Base-by-base conservation (phyloP, 805 yeast species). In the Metschnikowia sp. region DNA sequence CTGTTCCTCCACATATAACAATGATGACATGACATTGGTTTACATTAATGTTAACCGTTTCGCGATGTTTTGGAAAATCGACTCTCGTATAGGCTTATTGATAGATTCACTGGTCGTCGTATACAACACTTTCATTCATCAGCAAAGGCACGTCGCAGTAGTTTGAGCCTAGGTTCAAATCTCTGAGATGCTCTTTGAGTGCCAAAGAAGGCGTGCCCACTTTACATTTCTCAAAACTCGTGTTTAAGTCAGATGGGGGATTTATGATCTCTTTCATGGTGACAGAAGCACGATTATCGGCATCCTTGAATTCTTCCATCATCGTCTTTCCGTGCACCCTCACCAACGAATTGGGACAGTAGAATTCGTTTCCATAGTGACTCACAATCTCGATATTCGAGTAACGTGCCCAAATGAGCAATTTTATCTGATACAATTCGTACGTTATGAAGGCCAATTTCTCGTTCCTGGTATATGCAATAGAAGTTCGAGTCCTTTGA, bases 311-410 rank as follows among this genome's bases (percentile, higher is more conserved):
- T 59, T 91, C 96, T 55, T 91, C 97, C 79, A 91, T 86, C 96
- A 92, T 91, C 0, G 96, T 91, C 54, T 87, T 87, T 2, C 98
- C 98, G 64, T 89, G 92, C 3, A 88, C 96, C 53, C 91, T 74
- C 1, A 90, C 73, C 11, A 88, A 65, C 0, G 96, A 86, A 4
- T 92, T 70, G 0, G 98, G 98, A 59, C 97, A 92, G 63, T 90
- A 92, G 61, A 81, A 90, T 61, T 91, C 97, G 56, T 81, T 76
- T 1, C 95, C 97, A 70, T 85, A 89, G 61, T 88, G 88, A 13
- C 83, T 76, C 28, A 86, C 58, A 22, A 90, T 71, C 56, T 91
- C 97, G 11, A 92, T 61, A 54, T 82, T 79, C 33, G 91, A 60
- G 60, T 82, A 92, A 51, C 88, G 76, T 1, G 97, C 95, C 97